phyloP scores from a whole-genome alignment of 768 basidiomycete species.

The Lactarius sanguifluus region DNA sequence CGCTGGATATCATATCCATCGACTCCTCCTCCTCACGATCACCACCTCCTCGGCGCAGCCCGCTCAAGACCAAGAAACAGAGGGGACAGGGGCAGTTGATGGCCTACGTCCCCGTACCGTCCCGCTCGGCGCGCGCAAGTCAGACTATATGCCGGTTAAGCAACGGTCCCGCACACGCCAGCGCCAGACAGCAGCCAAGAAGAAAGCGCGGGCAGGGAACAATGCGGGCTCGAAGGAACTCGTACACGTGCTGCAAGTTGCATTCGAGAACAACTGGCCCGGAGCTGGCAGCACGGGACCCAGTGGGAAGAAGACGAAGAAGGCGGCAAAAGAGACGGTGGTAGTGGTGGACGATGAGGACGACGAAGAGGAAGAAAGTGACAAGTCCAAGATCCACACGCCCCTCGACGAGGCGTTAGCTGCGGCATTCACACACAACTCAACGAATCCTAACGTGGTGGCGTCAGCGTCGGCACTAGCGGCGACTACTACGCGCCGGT shows the following conservation, averaged over 20 bases:
- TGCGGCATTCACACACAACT: constrained; percentile 15
- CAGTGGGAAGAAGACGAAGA: neutral
- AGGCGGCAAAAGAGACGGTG: neutral
- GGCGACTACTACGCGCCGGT: no score
- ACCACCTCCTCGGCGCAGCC: neutral
- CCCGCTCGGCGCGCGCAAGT: neutral
- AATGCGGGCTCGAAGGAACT: constrained; percentile 10
- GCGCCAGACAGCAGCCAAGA: neutral
- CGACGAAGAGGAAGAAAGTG: neutral
- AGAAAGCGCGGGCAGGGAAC: neutral
- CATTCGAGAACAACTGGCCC: constrained; percentile 20
- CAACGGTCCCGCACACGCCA: neutral
- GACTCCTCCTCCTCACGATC: neutral
- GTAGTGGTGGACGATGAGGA: neutral
- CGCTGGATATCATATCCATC: constrained; percentile 13
- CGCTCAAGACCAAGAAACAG: constrained; percentile 7
- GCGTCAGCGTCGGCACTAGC: neutral
- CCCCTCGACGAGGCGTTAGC: constrained; percentile 9
- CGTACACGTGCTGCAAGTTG: constrained; percentile 12
- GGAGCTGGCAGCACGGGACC: neutral
- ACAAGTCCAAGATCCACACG: neutral
- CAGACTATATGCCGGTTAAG: neutral
- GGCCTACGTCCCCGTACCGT: constrained; percentile 15
- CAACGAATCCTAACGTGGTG: constrained; percentile 8
- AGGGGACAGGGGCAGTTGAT: constrained; percentile 10